Base-by-base conservation (phyloP, 371 early-diverging fungal genomes). In the Lichtheimia corymbifera region DNA sequence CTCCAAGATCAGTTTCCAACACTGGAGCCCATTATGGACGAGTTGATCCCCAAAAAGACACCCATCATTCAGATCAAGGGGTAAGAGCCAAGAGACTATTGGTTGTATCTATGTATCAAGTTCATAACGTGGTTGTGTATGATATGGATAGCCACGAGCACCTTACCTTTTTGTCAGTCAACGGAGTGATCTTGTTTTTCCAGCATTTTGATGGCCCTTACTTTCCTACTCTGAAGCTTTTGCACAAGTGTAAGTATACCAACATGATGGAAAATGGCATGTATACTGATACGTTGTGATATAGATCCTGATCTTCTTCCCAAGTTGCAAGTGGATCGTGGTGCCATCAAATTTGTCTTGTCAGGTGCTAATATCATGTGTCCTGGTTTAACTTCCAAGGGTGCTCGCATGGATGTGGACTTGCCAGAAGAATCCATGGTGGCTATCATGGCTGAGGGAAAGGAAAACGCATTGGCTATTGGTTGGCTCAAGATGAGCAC, bases 351-450 rank as follows among this genome's bases (percentile, higher is more conserved):
- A 82, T 97, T 96, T 75, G 91, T 98, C 11, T 85, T 98, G 50
- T 89, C 92, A 4, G 97, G 97, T 4, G 98, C 98, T 53, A 92
- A 96, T 69, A 96, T 98, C 66, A 98, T 98, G 99, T 97, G 98
- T 67, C 98, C 97, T 12, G 98, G 99, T 40, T 79, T 97, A 70
- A 97, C 98, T 22, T 94, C 94, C 15, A 87, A 88, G 35, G 98
- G 97, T 4, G 98, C 94, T 5, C 73, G 85, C 54, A 84, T 98
- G 84, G 90, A 92, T 43, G 83, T 74, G 25, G 83, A 84, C 51
- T 74, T 96, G 28, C 91, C 92, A 7, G 85, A 73, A 40, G 90
- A 82, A 12, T 64, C 90, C 0, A 79, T 92, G n/a, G 99, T 97
- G 2, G 94, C 96, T 2, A 90, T 98, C 42, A 88, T 89, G 74